phyloP scores from a whole-genome alignment of 1,284 basidiomycete species.

The Sporisorium scitamineum region DNA sequence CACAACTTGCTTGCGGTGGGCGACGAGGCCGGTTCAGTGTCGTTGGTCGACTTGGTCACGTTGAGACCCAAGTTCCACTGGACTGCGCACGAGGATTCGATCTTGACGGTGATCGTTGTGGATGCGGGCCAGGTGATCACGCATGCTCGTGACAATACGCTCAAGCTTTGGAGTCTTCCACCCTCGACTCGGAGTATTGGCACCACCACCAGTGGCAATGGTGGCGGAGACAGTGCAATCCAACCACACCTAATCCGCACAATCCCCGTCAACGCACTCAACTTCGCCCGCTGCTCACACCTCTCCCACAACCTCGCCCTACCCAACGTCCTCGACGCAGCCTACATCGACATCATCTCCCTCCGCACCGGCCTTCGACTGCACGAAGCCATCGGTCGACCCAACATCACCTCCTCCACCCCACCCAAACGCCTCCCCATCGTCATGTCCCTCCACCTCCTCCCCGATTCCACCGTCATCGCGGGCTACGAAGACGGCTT shows the following conservation, averaged over 20 bases:
- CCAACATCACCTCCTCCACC: slow-evolving; percentile 23
- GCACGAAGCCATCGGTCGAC: slow-evolving; percentile 77
- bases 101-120: slow-evolving; percentile 82
- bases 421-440: slow-evolving; percentile 71
- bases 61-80: slow-evolving; percentile 79
- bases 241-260: slow-evolving; percentile 76
- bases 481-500: slow-evolving; percentile 85
- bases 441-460: slow-evolving; percentile 85
- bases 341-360: slow-evolving; percentile 84
- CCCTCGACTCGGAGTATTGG: not conserved
- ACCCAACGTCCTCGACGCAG: slow-evolving; percentile 87
- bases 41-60: slow-evolving; percentile 78
- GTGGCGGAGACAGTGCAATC: slow-evolving; percentile 53
- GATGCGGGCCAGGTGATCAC: slow-evolving; percentile 77
- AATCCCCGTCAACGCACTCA: slow-evolving; percentile 86
- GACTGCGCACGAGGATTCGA: slow-evolving; percentile 80
- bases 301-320: slow-evolving; percentile 77
- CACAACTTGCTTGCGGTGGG: slow-evolving; percentile 84
- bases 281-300: slow-evolving; percentile 84
- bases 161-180: slow-evolving; percentile 75
- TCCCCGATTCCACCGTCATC: slow-evolving; percentile 71
- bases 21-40: slow-evolving; percentile 79
- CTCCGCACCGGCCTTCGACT: slow-evolving; percentile 77
- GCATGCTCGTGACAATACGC: slow-evolving; percentile 88
- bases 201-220: not conserved